Percentiles rank a stretch among this genome's conserved stretches.
phyloP scores from a whole-genome alignment of 2,329 filamentous ascomycete genomes.

The Beauveria brongniartii region DNA sequence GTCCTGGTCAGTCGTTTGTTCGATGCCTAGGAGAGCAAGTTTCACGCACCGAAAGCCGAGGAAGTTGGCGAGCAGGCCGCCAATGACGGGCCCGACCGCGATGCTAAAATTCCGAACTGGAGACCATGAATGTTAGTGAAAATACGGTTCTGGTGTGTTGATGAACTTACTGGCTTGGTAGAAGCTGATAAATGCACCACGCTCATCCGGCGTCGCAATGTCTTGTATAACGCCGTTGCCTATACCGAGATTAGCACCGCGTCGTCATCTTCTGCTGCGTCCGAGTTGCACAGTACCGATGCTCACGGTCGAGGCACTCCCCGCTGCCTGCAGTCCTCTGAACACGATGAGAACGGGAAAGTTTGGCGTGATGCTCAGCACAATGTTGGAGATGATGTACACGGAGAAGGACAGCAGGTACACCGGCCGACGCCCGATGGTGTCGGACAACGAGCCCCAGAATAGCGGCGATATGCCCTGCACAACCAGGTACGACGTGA shows the following conservation, averaged over 20 bases:
- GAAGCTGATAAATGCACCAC: constrained; percentile 22
- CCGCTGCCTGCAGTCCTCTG: constrained; percentile 37
- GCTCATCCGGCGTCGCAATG: constrained; percentile 19
- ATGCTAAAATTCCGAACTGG: background rate
- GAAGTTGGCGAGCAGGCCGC: background rate
- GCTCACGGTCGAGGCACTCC: constrained; percentile 38
- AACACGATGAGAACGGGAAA: constrained; percentile 37
- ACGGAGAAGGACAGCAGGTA: constrained; percentile 37
- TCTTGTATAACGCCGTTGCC: constrained; percentile 26
- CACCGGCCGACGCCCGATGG: constrained; percentile 35
- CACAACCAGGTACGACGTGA: constrained; percentile 40
- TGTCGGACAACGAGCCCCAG: constrained; percentile 41
- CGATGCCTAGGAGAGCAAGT: too few relatives aligned
- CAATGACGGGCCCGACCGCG: background rate
- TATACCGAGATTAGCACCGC: constrained; percentile 1
- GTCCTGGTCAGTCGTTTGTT: background rate
- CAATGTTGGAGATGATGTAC: constrained; percentile 39
- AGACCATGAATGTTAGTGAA: background rate
- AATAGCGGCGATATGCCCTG: constrained; percentile 42
- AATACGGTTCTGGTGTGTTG: background rate
- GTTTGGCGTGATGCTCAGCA: constrained; percentile 33
- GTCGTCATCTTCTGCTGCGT: too few relatives aligned
- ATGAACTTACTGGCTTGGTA: constrained; percentile 23
- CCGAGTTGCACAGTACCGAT: constrained; percentile 28
- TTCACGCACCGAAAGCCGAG: background rate